Evolutionary conservation across 2,329 filamentous ascomycete genomes (phyloP), one percentile per base, ranked within the genome.

Genomic region (Mycocentrospora acerina): DNA sequence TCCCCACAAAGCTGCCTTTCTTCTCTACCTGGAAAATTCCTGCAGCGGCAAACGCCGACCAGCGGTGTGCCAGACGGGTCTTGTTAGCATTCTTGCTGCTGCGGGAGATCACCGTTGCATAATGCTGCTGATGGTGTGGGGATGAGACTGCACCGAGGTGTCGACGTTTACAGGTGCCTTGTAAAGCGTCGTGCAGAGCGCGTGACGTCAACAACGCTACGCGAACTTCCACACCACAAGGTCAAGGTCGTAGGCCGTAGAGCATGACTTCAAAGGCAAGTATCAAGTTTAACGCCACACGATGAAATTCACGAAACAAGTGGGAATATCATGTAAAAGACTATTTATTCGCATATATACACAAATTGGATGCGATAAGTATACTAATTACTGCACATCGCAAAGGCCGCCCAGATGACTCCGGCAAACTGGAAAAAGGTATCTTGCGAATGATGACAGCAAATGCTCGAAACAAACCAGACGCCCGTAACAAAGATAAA

Each of bases 401-500:
- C 59, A 62, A 54, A 58, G 59, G 52, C 54, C 47, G 42, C 55
- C 53, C 49, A 55, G 50, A 46, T 51, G 54, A 62, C 55, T 62
- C 59, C 55, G 34, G 44, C 48, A 51, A 40, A 48, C 51, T 49
- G 48, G 58, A 61, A 63, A 22, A 51, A 59, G 61, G 61, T 65
- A 65, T 65, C 61, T 58, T 63, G 60, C 60, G 63, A 51, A 44
- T 56, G 56, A 57, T 35, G 51, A 59, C 49, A 36, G 49, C 44
- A 46, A 50, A 55, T 40, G 42, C 45, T 35, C 39, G 35, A 42
- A 46, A 45, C 32, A 46, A 36, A 29, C 17, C 35, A 44, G 41
- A 45, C 39, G 37, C 48, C 39, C 9, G 19, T 22, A 22, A 5
- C 5, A 9, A 22, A 6, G 19, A 22, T 22, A 22, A 5, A 9